Evolutionary conservation across 225 moss, liverwort and hornwort genomes (phyloP).

Genomic region (Polytrichum formosum): DNA sequence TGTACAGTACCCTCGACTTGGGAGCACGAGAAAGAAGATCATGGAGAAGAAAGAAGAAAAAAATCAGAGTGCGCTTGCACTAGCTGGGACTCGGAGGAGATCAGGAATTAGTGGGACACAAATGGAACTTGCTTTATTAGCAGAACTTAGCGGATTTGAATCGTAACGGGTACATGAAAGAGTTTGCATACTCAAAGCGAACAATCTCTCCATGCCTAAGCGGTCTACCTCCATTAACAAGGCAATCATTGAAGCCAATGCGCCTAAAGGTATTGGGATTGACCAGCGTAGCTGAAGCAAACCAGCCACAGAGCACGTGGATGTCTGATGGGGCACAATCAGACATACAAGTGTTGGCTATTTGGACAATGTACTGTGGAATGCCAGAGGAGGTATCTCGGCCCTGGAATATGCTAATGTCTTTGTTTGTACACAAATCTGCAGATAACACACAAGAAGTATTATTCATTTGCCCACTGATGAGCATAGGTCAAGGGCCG

Average conservation of each 20-base stretch:
- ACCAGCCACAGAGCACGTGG: slow-evolving; percentile 61
- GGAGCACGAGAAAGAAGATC: neutral
- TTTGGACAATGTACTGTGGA: slow-evolving; percentile 56
- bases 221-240: slow-evolving; percentile 51
- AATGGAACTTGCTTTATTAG: slow-evolving; percentile 17
- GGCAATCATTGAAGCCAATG: slow-evolving; percentile 48
- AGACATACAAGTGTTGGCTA: slow-evolving; percentile 64
- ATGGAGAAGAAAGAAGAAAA: neutral
- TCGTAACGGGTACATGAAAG: slow-evolving; percentile 49
- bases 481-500: slow-evolving; percentile 14
- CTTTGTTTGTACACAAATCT: slow-evolving; percentile 63
- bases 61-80: no score
- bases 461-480: slow-evolving; percentile 37
- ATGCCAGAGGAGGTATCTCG: slow-evolving; percentile 60
- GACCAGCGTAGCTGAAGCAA: slow-evolving; percentile 51
- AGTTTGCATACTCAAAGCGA: slow-evolving; percentile 56
- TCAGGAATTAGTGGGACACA: no score
- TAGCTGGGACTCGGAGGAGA: no score
- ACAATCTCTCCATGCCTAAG: slow-evolving; percentile 50
- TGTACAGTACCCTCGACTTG: neutral
- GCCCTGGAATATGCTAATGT: slow-evolving; percentile 66
- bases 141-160: slow-evolving; percentile 57
- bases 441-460: slow-evolving; percentile 40
- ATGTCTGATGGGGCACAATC: slow-evolving; percentile 61
- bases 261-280: slow-evolving; percentile 57